Evolutionary conservation across 2,329 filamentous ascomycete genomes (phyloP).

Genomic region (Hypoxylon sp.): DNA sequence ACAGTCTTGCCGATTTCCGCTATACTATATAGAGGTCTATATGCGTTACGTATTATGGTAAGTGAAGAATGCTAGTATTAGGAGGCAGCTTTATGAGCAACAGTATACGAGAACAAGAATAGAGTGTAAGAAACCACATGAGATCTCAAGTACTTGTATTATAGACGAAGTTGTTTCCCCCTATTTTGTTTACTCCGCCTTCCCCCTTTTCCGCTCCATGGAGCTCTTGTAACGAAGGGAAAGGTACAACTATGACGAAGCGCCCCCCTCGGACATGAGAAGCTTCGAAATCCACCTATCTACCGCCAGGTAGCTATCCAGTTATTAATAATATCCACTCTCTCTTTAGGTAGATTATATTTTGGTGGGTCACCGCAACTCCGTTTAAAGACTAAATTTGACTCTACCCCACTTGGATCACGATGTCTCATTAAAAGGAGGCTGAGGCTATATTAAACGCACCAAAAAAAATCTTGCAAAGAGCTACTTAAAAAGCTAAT

Average conservation of each 20-base stretch:
- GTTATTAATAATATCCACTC: constrained; percentile 23
- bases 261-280: too few relatives aligned
- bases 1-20: constrained; percentile 38
- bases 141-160: not conserved
- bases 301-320: not conserved
- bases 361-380: not conserved
- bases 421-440: constrained; percentile 21
- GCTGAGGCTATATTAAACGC: not conserved
- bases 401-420: constrained; percentile 21
- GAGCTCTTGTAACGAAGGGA: too few relatives aligned
- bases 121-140: not conserved
- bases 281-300: not conserved
- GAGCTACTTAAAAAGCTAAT: not conserved
- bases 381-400: constrained; percentile 1
- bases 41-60: not conserved
- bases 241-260: too few relatives aligned
- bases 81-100: not conserved
- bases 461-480: not conserved
- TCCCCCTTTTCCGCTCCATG: too few relatives aligned
- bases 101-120: not conserved
- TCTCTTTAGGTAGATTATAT: not conserved
- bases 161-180: too few relatives aligned
- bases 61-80: not conserved
- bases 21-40: constrained; percentile 32
- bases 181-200: too few relatives aligned